A percentile compares a stretch with the other conserved stretches of the same genome.
Conservation (phyloP, 2,329 filamentous ascomycete genomes). For the Xylaria sp. region DNA sequence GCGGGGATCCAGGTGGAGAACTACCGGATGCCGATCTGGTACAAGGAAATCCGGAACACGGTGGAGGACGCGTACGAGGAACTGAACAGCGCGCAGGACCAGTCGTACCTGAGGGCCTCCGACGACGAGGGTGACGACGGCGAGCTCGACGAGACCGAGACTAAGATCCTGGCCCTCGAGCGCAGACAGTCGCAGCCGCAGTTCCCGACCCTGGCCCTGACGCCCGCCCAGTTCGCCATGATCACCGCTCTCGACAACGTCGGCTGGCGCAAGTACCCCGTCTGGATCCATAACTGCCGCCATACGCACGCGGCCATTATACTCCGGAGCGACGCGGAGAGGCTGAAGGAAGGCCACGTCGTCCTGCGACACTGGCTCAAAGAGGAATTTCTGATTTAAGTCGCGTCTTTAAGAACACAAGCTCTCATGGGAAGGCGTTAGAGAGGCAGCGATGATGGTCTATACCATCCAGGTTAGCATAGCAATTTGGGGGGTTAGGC, state of each 20-base stretch:
- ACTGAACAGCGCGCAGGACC: slow-evolving; percentile 67
- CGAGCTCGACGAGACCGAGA: slow-evolving; percentile 37
- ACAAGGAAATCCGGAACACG: slow-evolving; percentile 73
- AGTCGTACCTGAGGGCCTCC: slow-evolving; percentile 69
- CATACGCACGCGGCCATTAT: slow-evolving; percentile 93
- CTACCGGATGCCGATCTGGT: slow-evolving; percentile 76
- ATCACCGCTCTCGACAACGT: slow-evolving; percentile 73
- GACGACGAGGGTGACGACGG: slow-evolving; percentile 53
- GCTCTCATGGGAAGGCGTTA: slow-evolving; percentile 2
- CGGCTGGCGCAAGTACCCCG: slow-evolving; percentile 66
- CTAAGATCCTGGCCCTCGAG: slow-evolving; percentile 46
- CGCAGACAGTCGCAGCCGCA: slow-evolving; percentile 42
- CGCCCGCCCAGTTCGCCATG: slow-evolving; percentile 81
- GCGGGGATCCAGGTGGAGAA: slow-evolving; percentile 67
- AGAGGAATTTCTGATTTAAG: slow-evolving; percentile 68
- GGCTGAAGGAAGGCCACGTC: slow-evolving; percentile 74
- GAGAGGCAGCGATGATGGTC: background rate
- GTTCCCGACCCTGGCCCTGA: slow-evolving; percentile 75
- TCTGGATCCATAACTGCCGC: slow-evolving; percentile 75
- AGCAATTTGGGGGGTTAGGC: too few relatives aligned
- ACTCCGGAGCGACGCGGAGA: slow-evolving; percentile 67
- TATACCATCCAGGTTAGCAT: too few relatives aligned
- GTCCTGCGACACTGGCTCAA: slow-evolving; percentile 82
- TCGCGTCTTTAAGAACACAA: background rate
- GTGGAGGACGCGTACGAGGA: slow-evolving; percentile 80